Base-by-base conservation (phyloP, 2,329 filamentous ascomycete species). In the Arachnopeziza araneosa region DNA sequence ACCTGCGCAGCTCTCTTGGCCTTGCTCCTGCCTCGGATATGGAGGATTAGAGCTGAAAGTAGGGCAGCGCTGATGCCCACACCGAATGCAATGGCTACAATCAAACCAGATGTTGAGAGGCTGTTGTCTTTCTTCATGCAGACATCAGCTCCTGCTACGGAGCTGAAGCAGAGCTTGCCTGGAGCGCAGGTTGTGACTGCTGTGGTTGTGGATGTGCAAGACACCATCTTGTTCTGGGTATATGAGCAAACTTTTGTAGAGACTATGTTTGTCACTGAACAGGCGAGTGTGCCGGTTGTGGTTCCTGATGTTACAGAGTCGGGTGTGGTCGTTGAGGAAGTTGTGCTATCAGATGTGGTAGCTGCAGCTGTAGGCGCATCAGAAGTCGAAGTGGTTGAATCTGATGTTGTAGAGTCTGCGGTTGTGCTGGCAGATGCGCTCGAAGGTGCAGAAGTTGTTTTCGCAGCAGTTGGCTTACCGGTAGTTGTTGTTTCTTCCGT, bases 71-170 rank as follows among this genome's bases (percentile, higher is more conserved):
- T 58, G 22, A 69, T 57, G 3, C 60, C 63, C 23, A 64, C 48
- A 17, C 48, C 60, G 53, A 70, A 66, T 19, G 57, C 57, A 26
- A 70, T 63, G 17, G 67, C 61, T 21, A 68, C 67, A 21, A 67
- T 55, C 5, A 69, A 24, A 21, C 68, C 68, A 10, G 64, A 66
- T 0, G 64, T 67, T 12, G 63, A 63, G 52, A 69, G 62, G 9
- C 21, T 30, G 53, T 68, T 54, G 9, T 67, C 49, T 24, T 60
- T 63, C n/a, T 55, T 57, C 64, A 68, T 68, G 61, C 68, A 70
- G 19, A 55, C 24, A 10, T 57, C 52, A 4, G 53, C 52, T 26
- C 63, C 60, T 6, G 55, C 51, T 2, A 54, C 48, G 22, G 60
- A 54, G 3, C 53, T 51, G 48, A 64, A 66, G 59, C 68, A 70